Percentiles rank a stretch among this genome's conserved stretches.
These are phyloP conservation scores for Sugiyamaella floridensis DNA, from an alignment of 805 yeast genomes.

Conservation along the genomic window DNA sequence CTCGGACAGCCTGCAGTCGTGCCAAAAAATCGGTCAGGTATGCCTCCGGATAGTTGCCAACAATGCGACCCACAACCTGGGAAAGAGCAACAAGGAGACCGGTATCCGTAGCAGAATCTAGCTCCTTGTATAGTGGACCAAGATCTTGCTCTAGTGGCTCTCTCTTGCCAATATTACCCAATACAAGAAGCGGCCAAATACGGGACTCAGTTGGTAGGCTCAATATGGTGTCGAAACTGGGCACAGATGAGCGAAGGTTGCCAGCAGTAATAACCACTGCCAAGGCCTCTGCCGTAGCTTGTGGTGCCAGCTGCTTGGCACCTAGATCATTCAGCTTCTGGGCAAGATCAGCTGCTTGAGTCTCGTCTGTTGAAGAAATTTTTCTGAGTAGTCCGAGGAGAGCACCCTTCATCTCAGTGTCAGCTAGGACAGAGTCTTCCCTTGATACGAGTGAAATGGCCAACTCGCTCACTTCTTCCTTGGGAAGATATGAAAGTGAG, in stretches of 20 bases:
- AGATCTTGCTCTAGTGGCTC: conserved; percentile 30
- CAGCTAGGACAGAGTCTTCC: not conserved
- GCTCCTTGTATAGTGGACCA: conserved; percentile 32
- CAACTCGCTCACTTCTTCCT: not conserved
- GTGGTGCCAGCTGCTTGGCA: not conserved
- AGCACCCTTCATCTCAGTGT: not conserved
- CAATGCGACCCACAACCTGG: conserved; percentile 45
- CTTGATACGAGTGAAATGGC: not conserved
- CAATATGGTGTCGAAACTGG: not conserved
- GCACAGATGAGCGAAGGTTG: not conserved
- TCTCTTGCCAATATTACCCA: conserved; percentile 45
- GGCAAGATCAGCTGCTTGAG: not conserved
- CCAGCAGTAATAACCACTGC: conserved; percentile 8
- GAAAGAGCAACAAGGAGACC: conserved; percentile 43
- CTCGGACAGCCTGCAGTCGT: conserved; percentile 18
- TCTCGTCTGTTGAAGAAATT: not conserved
- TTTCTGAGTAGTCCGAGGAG: not conserved
- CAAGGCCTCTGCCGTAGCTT: conserved; percentile 8
- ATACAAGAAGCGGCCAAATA: conserved; percentile 37
- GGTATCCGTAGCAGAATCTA: conserved; percentile 31
- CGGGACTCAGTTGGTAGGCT: conserved; percentile 15
- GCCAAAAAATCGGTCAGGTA: conserved; percentile 37
- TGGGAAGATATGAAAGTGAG: not conserved
- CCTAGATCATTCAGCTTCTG: not conserved
- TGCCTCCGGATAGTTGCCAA: conserved; percentile 34